Percentiles rank a stretch among this genome's conserved stretches.
These are phyloP conservation scores for Cornus suecica DNA, from an alignment of 148 eudicot genomes.

Conservation along the genomic window DNA sequence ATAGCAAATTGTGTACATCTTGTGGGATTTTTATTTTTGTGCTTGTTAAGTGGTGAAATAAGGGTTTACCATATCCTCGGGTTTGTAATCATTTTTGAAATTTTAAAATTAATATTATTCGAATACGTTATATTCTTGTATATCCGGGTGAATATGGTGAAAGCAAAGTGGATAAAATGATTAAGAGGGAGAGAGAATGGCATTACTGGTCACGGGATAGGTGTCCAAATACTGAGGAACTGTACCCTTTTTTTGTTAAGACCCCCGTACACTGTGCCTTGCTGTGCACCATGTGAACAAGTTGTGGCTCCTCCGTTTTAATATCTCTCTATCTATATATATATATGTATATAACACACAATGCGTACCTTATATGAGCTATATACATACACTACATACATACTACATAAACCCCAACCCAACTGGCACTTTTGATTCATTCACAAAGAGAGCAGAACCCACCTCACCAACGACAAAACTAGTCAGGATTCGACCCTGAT, in stretches of 20 bases:
- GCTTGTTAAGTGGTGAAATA: too few species aligned
- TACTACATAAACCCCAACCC: slow-evolving; percentile 18
- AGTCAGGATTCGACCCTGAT: slow-evolving; percentile 28
- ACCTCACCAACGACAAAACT: slow-evolving; percentile 34
- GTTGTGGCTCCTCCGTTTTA: slow-evolving; percentile 11
- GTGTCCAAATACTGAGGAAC: slow-evolving; percentile 33
- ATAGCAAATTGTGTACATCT: too few species aligned
- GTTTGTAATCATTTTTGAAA: too few species aligned
- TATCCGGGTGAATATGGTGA: too few species aligned
- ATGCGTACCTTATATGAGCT: too few species aligned
- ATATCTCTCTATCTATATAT: slow-evolving; percentile 6
- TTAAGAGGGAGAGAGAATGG: slow-evolving; percentile 3
- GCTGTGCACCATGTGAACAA: slow-evolving; percentile 30
- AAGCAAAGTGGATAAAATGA: background rate
- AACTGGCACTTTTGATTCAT: slow-evolving; percentile 56
- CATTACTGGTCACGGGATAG: slow-evolving; percentile 9
- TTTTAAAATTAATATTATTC: too few species aligned
- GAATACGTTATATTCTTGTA: too few species aligned
- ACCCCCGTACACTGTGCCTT: slow-evolving; percentile 22
- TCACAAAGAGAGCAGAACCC: slow-evolving; percentile 19
- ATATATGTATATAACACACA: too few species aligned
- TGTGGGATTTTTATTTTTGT: too few species aligned
- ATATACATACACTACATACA: slow-evolving; percentile 1
- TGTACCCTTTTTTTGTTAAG: slow-evolving; percentile 28
- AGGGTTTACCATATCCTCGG: too few species aligned